Evolutionary conservation across 306 rosid species (phyloP), one percentile per base, ranked within the genome.

Genomic region (Cercis canadensis): DNA sequence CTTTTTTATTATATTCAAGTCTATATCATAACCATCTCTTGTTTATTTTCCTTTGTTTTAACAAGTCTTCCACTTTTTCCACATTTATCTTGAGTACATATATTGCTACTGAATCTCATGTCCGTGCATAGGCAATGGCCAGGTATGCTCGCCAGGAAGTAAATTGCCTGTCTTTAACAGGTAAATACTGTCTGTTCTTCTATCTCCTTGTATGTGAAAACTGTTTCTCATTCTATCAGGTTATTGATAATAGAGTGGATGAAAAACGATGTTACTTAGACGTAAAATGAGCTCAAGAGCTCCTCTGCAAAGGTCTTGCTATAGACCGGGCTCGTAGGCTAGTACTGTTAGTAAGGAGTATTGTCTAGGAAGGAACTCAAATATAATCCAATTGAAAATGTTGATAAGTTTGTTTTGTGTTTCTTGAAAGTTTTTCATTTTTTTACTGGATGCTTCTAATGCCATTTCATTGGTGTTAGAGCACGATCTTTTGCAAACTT

Each of bases 111-210:
- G 59, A 78, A 69, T 43, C 37, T 75, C 36, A 52, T 43, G 40
- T 46, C 49, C 59, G 62, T 67, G 40, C 76, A 68, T 74, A 94
- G 99, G 97, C 97, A 15, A 69, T 94, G 92, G 88, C 95, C 49
- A 87, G 97, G 78, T 94, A 94, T 75, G 85, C 85, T 78, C 89
- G 85, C 16, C 87, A 86, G 36, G 92, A 89, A 94, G 87, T 73
- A 78, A 78, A 84, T 75, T 94, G 97, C 76, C 74, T 94, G 80
- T 89, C 96, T 43, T 81, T 91, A 73, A 91, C 98, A 67, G 97
- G 98, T 89, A 83, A 58, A 15, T 55, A 53, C 72, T 54, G 45
- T 50, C 3, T 59, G 55, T 39, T 45, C 4, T 36, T 9, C 10
- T 5, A 4, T 65, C 11, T 56, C 44, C 34, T 16, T 21, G 32